phyloP scores from a whole-genome alignment of 2,329 filamentous ascomycete species.

The Cladobotryum protrusum region DNA sequence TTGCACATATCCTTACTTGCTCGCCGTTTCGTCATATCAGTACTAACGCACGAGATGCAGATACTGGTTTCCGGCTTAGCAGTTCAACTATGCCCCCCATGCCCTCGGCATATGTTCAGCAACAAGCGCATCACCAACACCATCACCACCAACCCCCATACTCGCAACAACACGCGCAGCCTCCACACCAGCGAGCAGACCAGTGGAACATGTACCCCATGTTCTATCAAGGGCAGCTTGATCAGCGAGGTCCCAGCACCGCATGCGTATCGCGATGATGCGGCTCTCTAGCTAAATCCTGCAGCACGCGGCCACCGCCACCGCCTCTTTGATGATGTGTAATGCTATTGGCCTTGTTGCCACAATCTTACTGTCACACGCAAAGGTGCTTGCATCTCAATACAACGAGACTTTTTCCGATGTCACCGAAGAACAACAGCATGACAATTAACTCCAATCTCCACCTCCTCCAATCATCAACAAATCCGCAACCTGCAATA shows the following conservation, averaged over 20 bases:
- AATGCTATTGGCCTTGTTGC: too few species aligned
- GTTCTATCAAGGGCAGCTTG: slow-evolving; percentile 20
- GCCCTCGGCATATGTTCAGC: slow-evolving; percentile 23
- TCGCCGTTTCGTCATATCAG: slow-evolving; percentile 13
- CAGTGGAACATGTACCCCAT: slow-evolving; percentile 28
- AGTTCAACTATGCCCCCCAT: slow-evolving; percentile 17
- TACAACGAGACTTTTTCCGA: too few species aligned
- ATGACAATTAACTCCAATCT: too few species aligned
- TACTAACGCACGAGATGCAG: slow-evolving; percentile 24
- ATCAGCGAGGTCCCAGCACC: slow-evolving; percentile 6
- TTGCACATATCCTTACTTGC: background rate
- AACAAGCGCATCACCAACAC: slow-evolving; percentile 22
- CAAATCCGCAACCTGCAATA: too few species aligned
- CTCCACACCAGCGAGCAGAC: slow-evolving; percentile 17
- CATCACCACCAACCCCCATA: slow-evolving; percentile 15
- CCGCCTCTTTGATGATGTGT: background rate
- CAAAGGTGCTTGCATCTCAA: too few species aligned
- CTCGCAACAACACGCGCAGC: slow-evolving; percentile 21
- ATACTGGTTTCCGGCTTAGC: slow-evolving; percentile 28
- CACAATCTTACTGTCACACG: too few species aligned
- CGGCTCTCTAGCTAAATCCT: too few species aligned
- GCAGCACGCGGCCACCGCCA: too few species aligned
- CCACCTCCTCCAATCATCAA: too few species aligned
- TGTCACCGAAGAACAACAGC: too few species aligned
- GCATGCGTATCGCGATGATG: slow-evolving; percentile 13